Conservation (phyloP, 2,329 filamentous ascomycete genomes). For the Penicillium sp. region DNA sequence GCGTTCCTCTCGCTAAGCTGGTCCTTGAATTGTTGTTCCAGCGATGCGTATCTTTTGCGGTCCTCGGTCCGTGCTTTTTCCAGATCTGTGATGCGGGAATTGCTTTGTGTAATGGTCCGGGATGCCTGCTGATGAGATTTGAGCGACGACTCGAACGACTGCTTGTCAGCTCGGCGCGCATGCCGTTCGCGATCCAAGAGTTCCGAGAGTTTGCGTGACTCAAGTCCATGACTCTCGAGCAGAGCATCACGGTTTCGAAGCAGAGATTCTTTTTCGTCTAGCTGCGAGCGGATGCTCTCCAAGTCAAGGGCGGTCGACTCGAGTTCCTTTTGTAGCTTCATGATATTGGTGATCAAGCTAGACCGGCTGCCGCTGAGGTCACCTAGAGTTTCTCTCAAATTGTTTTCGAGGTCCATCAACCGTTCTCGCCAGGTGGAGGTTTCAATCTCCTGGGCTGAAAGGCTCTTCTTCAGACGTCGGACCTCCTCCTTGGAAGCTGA, state of each 20-base stretch:
- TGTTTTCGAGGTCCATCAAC: slow-evolving; percentile 84
- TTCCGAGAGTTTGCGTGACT: slow-evolving; percentile 79
- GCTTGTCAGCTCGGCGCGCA: slow-evolving; percentile 78
- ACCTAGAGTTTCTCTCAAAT: slow-evolving; percentile 79
- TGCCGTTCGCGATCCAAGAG: slow-evolving; percentile 88
- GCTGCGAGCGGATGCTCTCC: slow-evolving; percentile 69
- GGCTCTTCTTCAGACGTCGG: slow-evolving; percentile 74
- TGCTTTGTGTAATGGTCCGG: slow-evolving; percentile 80
- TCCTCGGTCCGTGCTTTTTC: slow-evolving; percentile 77
- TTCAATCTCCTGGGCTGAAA: slow-evolving; percentile 82
- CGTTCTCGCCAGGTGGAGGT: slow-evolving; percentile 88
- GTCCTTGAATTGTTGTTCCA: slow-evolving; percentile 80
- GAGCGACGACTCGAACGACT: slow-evolving; percentile 82
- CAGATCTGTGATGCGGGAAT: slow-evolving; percentile 79
- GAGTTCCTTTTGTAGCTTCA: slow-evolving; percentile 82
- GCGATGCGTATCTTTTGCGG: slow-evolving; percentile 68
- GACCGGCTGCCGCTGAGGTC: slow-evolving; percentile 84
- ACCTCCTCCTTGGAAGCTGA: slow-evolving; percentile 81
- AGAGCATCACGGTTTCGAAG: slow-evolving; percentile 86
- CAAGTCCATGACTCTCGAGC: slow-evolving; percentile 83
- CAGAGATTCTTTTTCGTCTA: slow-evolving; percentile 87
- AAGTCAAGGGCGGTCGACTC: slow-evolving; percentile 81
- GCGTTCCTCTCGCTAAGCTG: slow-evolving; percentile 88
- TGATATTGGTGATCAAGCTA: slow-evolving; percentile 80
- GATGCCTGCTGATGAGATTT: slow-evolving; percentile 83